Evolutionary conservation across 495 filamentous ascomycete genomes (phyloP).

Genomic region (Daldinia vernicosa): DNA sequence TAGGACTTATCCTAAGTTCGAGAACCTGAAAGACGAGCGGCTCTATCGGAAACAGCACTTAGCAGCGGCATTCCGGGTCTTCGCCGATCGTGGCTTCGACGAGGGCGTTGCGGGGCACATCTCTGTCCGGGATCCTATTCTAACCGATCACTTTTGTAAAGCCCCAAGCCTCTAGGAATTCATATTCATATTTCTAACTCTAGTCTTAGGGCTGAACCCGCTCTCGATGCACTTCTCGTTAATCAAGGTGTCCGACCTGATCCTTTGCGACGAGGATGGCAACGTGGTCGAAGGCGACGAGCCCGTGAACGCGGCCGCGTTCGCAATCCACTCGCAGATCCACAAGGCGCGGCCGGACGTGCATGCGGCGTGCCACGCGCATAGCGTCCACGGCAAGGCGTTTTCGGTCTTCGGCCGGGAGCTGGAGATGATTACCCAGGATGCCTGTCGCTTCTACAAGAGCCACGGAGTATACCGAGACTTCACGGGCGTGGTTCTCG

Average conservation of each 20-base stretch:
- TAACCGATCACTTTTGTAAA: slow-evolving; percentile 59
- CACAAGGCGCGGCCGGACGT: slow-evolving; percentile 62
- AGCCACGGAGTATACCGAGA: slow-evolving; percentile 53
- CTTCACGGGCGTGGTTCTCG: slow-evolving; percentile 61
- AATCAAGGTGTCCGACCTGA: slow-evolving; percentile 60
- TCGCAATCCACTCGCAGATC: slow-evolving; percentile 64
- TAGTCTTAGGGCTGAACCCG: slow-evolving; percentile 56
- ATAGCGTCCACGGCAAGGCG: slow-evolving; percentile 60
- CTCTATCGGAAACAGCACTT: slow-evolving; percentile 76
- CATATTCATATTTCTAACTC: not conserved
- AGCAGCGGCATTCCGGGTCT: slow-evolving; percentile 76
- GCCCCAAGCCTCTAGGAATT: not conserved
- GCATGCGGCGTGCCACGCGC: slow-evolving; percentile 61
- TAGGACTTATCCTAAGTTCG: slow-evolving; percentile 66
- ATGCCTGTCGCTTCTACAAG: slow-evolving; percentile 64
- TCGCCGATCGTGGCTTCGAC: slow-evolving; percentile 73
- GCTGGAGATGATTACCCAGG: slow-evolving; percentile 61
- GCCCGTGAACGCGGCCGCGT: slow-evolving; percentile 68
- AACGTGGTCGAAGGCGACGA: slow-evolving; percentile 58
- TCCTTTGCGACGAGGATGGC: slow-evolving; percentile 63
- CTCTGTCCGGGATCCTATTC: slow-evolving; percentile 56
- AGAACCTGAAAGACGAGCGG: slow-evolving; percentile 66
- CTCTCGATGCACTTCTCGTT: slow-evolving; percentile 66
- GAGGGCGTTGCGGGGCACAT: slow-evolving; percentile 74
- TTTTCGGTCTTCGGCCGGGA: slow-evolving; percentile 59